These are phyloP conservation scores for Nakazawaea laoshanensis DNA, from an alignment of 805 yeast species.

Conservation along the genomic window DNA sequence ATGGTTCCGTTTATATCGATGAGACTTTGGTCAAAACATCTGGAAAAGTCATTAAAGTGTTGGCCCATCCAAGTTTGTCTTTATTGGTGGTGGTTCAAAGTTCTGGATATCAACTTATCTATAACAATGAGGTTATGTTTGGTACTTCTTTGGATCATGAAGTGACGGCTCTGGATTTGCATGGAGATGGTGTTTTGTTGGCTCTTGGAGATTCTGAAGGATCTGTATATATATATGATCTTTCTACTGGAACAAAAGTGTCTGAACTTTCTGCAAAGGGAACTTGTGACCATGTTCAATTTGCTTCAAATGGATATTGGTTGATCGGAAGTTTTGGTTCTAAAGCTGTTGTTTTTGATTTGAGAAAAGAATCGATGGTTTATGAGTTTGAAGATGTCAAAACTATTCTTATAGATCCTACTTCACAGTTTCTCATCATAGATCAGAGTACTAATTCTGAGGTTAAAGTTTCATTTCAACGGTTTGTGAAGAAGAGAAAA, in stretches of 20 bases:
- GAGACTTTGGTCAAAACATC: slow-evolving; percentile 2
- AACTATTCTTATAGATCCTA: slow-evolving; percentile 3
- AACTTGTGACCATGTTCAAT: no score
- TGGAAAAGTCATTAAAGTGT: background rate
- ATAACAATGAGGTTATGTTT: slow-evolving; percentile 1
- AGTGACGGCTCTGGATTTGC: slow-evolving; percentile 15
- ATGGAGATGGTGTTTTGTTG: slow-evolving; percentile 28
- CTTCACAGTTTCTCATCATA: slow-evolving; percentile 8
- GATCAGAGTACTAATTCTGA: no score
- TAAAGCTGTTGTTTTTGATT: slow-evolving; percentile 35
- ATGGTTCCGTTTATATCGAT: slow-evolving; percentile 3
- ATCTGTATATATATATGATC: slow-evolving; percentile 27
- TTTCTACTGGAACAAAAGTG: slow-evolving; percentile 27
- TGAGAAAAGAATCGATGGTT: slow-evolving; percentile 27
- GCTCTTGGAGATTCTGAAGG: slow-evolving; percentile 27
- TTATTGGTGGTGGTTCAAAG: slow-evolving; percentile 1
- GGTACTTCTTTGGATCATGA: background rate
- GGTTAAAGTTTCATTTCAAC: no score
- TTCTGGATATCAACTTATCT: slow-evolving; percentile 1
- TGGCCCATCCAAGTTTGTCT: slow-evolving; percentile 5
- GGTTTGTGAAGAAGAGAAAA: slow-evolving; percentile 9
- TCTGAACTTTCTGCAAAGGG: slow-evolving; percentile 23
- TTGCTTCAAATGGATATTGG: slow-evolving; percentile 64
- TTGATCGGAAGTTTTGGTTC: slow-evolving; percentile 26
- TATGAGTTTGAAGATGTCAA: slow-evolving; percentile 3